Percentiles rank a stretch among this genome's conserved stretches.
These are phyloP conservation scores for Baeospora myosura DNA, from an alignment of 1,284 basidiomycete genomes.

Conservation along the genomic window DNA sequence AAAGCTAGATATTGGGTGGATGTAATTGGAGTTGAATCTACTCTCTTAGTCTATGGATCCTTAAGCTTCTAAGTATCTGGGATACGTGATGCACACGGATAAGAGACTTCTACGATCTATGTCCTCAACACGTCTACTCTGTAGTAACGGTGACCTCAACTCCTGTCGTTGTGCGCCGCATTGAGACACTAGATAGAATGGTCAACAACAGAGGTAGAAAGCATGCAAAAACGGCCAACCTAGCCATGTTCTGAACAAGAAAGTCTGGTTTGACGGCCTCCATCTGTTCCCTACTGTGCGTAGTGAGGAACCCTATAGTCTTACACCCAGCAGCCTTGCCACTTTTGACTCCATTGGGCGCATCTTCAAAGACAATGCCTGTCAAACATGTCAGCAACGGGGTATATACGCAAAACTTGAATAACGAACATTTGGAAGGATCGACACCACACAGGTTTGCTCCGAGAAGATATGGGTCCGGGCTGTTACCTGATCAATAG, in stretches of 20 bases:
- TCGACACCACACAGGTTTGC: slow-evolving; percentile 56
- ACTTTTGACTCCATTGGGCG: slow-evolving; percentile 70
- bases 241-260: slow-evolving; percentile 57
- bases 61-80: no score
- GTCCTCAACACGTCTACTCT: no score
- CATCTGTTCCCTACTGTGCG: slow-evolving; percentile 63
- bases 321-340: slow-evolving; percentile 74
- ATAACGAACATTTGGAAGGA: slow-evolving; percentile 47
- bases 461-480: slow-evolving; percentile 80
- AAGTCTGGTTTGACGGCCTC: slow-evolving; percentile 48
- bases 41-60: no score
- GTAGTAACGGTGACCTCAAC: slow-evolving; percentile 1
- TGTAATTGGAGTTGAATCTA: no score
- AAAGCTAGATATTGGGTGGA: no score
- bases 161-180: neutral
- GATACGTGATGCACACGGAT: no score
- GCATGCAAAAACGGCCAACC: slow-evolving; percentile 30
- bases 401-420: slow-evolving; percentile 3
- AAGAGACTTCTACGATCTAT: no score
- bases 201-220: neutral
- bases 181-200: neutral
- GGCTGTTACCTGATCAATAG: slow-evolving; percentile 34
- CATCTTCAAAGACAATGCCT: slow-evolving; percentile 85
- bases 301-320: slow-evolving; percentile 75
- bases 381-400: slow-evolving; percentile 8